Evolutionary conservation across 2,329 filamentous ascomycete genomes (phyloP), one percentile per base, ranked within the genome.

Genomic region (Phialophora verrucosa): DNA sequence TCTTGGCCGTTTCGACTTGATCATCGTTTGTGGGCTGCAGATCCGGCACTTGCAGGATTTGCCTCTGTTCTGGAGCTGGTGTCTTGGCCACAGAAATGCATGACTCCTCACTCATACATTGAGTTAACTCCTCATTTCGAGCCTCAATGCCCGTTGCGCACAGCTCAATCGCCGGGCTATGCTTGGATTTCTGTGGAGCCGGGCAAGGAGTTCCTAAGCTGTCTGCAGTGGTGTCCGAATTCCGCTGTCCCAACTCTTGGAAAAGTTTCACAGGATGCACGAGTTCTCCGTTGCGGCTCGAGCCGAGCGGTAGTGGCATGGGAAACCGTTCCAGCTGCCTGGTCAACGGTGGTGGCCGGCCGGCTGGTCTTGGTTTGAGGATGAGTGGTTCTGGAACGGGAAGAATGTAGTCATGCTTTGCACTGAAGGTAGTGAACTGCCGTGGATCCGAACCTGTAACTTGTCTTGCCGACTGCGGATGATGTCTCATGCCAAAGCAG

Each of bases 321-420:
- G 69, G 69, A 62, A 71, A 71, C 29, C 62, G 68, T 51, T 68
- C 69, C 47, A 72, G 56, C 44, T 72, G 69, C 42, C 55, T 65
- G 14, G 64, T 69, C 42, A 71, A 61, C 20, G 70, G 66, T 38
- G 70, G 67, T 64, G 71, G 68, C 59, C 67, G 63, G 23, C 67
- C 70, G 55, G 67, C 66, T 29, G 64, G 62, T 62, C 71, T 64
- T 57, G 71, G 66, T 59, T 67, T 71, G 42, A 72, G 53, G 11
- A 65, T 44, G 31, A 70, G 56, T 11, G 71, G 66, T 53, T 71
- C 71, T 29, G 71, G 71, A 12, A 72, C 64, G 10, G 69, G 69
- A 20, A 70, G 63, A 12, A 72, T 69, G 56, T 71, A 70, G 29
- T 71, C 69, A 54, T 68, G 60, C 42, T 58, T 57, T 11, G 38